Base-by-base conservation (phyloP, 108 stramenopile genomes). In the Epithemia pelagica region DNA sequence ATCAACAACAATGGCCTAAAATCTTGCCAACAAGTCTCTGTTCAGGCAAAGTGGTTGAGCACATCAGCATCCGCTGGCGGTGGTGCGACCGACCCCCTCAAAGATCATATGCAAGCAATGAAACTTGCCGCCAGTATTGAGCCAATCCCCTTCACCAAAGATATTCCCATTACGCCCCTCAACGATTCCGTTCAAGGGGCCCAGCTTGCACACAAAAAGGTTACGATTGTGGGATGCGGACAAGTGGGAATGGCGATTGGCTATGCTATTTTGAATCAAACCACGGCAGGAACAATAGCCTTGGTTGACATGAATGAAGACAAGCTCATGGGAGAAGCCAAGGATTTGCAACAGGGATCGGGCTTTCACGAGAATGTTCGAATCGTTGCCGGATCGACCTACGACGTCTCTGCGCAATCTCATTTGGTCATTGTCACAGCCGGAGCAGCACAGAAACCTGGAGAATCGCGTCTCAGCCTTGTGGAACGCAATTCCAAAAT, bases 401-500 rank as follows among this genome's bases (percentile, higher is more conserved):
- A 83, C 54, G 62, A 46, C 18, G 67, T 79, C 19, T 74, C 74
- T 20, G 62, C 51, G 18, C 58, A 75, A 18, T 70, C 74, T 18
- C 60, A 77, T 56, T 52, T 83, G 56, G 82, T 83, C 32, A 72
- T 83, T 32, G 58, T 83, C 22, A 83, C 82, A 1, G 82, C 82
- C 2, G 82, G 82, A 8, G 75, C 69, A 1, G 76, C 76, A 2
- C 82, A 77, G 55, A 77, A 74, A 33, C 60, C 59, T 1, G 82
- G 82, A 52, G 79, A 83, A 68, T 71, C 76, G 0, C 66, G 82
- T 2, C 62, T 80, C 31, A 64, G 65, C 33, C 69, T 83, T 18
- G 58, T 83, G 1, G 70, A 59, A 59, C 75, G 78, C 29, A 83
- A 83, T 68, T 27, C 64, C 30, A 52, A 26, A 18, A 73, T 84